These are phyloP conservation scores for Aphanomyces astaci DNA, from an alignment of 352 stramenopile genomes.

Conservation along the genomic window DNA sequence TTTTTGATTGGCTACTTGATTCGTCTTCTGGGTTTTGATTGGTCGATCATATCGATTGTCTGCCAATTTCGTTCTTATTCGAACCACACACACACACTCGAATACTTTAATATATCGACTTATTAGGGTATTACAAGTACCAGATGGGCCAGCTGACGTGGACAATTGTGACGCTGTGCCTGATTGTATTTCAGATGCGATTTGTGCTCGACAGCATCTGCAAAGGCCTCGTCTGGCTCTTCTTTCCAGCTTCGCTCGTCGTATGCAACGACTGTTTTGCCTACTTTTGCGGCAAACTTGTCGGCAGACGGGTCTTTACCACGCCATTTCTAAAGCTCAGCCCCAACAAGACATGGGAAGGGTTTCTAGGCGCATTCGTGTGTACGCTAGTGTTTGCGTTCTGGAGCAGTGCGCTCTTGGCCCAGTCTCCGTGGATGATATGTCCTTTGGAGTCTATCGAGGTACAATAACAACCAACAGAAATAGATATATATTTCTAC, in stretches of 20 bases:
- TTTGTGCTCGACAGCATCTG: slow-evolving; percentile 96
- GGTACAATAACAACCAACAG: too few relatives aligned
- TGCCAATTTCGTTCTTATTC: too few relatives aligned
- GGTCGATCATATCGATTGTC: too few relatives aligned
- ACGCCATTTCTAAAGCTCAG: slow-evolving; percentile 85
- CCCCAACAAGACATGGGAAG: slow-evolving; percentile 99
- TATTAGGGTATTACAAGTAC: slow-evolving; percentile 93
- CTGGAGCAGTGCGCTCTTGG: slow-evolving; percentile 87
- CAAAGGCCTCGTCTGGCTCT: slow-evolving; percentile 94
- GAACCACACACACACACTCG: too few relatives aligned
- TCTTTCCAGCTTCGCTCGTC: slow-evolving; percentile 89
- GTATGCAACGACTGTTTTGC: slow-evolving; percentile 95
- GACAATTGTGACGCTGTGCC: slow-evolving; percentile 91
- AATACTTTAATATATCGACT: too few relatives aligned
- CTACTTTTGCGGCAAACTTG: slow-evolving; percentile 87
- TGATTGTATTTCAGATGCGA: slow-evolving; percentile 96
- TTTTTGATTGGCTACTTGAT: too few relatives aligned
- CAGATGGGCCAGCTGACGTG: slow-evolving; percentile 95
- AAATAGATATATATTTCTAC: too few relatives aligned
- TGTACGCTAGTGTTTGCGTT: slow-evolving; percentile 93
- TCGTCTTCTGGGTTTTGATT: too few relatives aligned
- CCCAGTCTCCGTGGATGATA: slow-evolving; percentile 91
- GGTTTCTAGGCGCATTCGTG: slow-evolving; percentile 95
- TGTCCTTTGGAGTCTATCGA: slow-evolving; percentile 84
- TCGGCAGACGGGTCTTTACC: slow-evolving; percentile 90